Evolutionary conservation across 148 eudicot species (phyloP).

Genomic region (Vaccinium myrtillus): DNA sequence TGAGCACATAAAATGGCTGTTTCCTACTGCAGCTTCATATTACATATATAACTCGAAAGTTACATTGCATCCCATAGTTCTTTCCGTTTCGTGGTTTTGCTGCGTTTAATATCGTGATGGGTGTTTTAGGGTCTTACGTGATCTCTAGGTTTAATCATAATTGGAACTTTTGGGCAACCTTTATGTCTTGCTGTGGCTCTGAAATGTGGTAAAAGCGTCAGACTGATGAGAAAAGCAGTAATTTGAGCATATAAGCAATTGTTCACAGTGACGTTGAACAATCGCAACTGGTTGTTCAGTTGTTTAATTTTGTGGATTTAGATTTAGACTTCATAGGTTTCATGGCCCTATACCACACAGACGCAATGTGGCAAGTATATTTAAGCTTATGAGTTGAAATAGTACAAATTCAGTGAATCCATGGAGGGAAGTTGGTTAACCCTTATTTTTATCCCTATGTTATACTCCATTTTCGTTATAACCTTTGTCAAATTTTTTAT

Average conservation of each 20-base stretch:
- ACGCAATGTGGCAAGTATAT: neutral
- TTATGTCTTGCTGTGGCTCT: neutral
- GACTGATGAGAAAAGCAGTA: neutral
- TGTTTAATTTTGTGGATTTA: too few relatives aligned
- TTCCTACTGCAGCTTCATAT: neutral
- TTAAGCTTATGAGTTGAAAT: neutral
- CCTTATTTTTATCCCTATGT: neutral
- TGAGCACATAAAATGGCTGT: slow-evolving; percentile 9
- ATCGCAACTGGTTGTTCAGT: neutral
- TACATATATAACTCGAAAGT: neutral
- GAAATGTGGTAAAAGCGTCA: neutral
- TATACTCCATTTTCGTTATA: neutral
- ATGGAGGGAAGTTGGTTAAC: neutral
- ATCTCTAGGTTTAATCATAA: neutral
- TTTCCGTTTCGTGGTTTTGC: neutral
- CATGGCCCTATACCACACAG: neutral
- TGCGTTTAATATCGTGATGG: neutral
- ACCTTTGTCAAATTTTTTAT: neutral
- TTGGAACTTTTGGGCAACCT: neutral
- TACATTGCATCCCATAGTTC: neutral
- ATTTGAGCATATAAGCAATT: neutral
- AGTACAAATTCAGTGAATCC: neutral
- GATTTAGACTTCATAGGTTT: neutral
- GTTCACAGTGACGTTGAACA: too few relatives aligned
- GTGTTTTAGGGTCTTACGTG: neutral